Percentiles rank a stretch among this genome's conserved stretches.
Conservation (phyloP, 306 rosid genomes). For the Hippophae gyantsensis region DNA sequence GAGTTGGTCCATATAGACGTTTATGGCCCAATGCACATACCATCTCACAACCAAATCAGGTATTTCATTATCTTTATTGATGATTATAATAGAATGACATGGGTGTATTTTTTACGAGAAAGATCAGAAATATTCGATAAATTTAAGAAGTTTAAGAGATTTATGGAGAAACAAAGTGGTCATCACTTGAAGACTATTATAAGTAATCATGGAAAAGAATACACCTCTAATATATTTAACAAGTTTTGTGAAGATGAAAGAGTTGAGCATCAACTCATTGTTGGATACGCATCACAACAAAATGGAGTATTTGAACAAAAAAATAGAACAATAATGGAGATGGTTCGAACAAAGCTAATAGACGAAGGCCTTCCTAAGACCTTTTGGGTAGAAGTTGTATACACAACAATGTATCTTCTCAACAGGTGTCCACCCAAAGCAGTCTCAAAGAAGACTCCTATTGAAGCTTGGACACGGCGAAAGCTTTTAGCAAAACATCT, state of each 20-base stretch:
- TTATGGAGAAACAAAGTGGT: neutral
- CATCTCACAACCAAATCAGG: neutral
- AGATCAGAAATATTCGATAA: neutral
- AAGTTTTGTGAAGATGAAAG: neutral
- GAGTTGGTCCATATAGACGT: neutral
- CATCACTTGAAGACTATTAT: no score
- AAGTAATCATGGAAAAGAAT: no score
- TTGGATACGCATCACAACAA: neutral
- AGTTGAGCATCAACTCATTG: neutral
- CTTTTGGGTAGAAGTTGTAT: neutral
- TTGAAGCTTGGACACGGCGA: neutral
- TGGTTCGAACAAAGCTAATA: neutral
- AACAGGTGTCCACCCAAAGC: no score
- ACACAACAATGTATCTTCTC: neutral
- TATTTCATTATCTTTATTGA: slow-evolving; percentile 1
- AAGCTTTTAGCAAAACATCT: neutral
- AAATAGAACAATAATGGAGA: neutral
- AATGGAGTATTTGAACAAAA: slow-evolving; percentile 11
- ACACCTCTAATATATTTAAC: neutral
- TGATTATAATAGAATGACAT: neutral
- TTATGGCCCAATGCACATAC: neutral
- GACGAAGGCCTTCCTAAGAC: neutral
- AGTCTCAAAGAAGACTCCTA: no score
- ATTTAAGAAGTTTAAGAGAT: slow-evolving; percentile 3
- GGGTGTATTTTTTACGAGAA: neutral